Evolutionary conservation across 345 rosid species (phyloP), one percentile per base, ranked within the genome.

Genomic region (Gossypioides kirkii): DNA sequence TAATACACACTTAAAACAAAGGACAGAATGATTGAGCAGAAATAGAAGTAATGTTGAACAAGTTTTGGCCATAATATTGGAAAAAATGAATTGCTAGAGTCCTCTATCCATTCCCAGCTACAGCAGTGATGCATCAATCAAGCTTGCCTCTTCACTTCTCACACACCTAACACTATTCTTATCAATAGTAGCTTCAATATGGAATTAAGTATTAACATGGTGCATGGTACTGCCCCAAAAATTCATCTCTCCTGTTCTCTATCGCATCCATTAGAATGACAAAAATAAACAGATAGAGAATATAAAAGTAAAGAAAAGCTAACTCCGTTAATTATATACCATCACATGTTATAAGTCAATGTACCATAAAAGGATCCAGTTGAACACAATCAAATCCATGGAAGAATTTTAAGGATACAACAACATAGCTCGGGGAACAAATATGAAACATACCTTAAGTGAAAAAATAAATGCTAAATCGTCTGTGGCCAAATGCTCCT

Each of bases 401-500:
- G 59, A 23, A 52, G 28, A 25, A 55, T 25, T 56, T 61, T 38
- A 14, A 22, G 50, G 38, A 66, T 60, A 52, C 64, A 55, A 46
- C 5, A 64, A 65, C 49, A 26, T 14, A 47, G 17, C 61, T 49
- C 10, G 32, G 20, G 36, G 20, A 10, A 56, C 20, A 53, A 70
- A 70, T 69, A 56, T 28, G 67, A 14, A 69, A 63, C 62, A 63
- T 81, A 89, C 99, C 97, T 90, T 95, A 64, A 90, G 88, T 42
- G 96, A 90, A 84, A 90, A 95, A 79, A 88, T 81, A 83, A 95
- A 95, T 42, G 98, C 80, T 46, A 82, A 83, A 81, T 92, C 97
- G 76, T 95, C 98, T 79, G 91, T 85, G 74, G 92, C 89, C 86
- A 89, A 79, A 84, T 95, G 98, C 81, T 88, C 98, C 97, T 94